A percentile compares a stretch with the other conserved stretches of the same genome.
Conservation (phyloP, 257 asterid species). For the Craterostigma plantagineum region DNA sequence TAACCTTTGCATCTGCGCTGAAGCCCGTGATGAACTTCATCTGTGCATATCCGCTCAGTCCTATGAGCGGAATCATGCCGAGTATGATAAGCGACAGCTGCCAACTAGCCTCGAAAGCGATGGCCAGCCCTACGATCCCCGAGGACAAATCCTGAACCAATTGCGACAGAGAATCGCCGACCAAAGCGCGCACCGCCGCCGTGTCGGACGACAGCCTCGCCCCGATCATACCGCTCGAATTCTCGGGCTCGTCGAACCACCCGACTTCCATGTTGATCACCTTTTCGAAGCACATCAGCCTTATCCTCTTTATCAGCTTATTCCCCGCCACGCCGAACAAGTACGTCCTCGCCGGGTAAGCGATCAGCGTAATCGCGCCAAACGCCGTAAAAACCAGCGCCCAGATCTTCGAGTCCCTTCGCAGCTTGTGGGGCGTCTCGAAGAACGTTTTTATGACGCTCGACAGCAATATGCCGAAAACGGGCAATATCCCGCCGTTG, state of each 20-base stretch:
- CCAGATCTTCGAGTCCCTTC: constrained; percentile 41
- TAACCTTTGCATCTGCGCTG: constrained; percentile 50
- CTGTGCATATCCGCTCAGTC: constrained; percentile 31
- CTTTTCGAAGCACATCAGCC: constrained; percentile 43
- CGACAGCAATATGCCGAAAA: constrained; percentile 32
- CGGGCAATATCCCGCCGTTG: constrained; percentile 46
- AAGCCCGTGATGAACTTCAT: constrained; percentile 36
- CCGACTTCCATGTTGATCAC: constrained; percentile 49
- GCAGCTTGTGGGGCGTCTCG: constrained; percentile 25
- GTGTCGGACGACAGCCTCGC: constrained; percentile 60
- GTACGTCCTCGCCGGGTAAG: constrained; percentile 30
- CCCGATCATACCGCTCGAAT: constrained; percentile 47
- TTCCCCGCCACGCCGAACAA: constrained; percentile 47
- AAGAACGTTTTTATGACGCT: constrained; percentile 32
- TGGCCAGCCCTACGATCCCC: constrained; percentile 25
- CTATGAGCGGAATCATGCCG: constrained; percentile 38
- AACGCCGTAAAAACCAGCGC: constrained; percentile 32
- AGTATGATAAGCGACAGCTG: constrained; percentile 44
- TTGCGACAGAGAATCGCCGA: constrained; percentile 43
- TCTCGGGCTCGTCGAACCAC: constrained; percentile 42
- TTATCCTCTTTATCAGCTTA: constrained; percentile 32
- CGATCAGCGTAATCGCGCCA: constrained; percentile 22
- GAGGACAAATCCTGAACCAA: constrained; percentile 37
- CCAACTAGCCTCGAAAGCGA: constrained; percentile 67
- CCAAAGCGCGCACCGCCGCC: constrained; percentile 37